These are phyloP conservation scores for Colletotrichum limetticola DNA, from an alignment of 2,329 filamentous ascomycete genomes.

Conservation along the genomic window DNA sequence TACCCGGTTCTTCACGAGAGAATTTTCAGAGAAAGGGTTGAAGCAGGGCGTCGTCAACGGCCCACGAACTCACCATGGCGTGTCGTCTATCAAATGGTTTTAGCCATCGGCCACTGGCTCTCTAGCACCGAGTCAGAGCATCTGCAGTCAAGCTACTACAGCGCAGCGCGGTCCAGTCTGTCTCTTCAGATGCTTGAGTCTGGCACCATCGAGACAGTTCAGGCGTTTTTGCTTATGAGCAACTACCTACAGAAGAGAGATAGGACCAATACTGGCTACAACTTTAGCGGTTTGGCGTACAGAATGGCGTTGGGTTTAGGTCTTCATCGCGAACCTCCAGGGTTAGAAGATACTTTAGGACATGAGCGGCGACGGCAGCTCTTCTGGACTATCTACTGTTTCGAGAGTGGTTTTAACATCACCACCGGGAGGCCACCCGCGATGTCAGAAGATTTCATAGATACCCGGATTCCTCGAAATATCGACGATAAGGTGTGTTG, in stretches of 20 bases:
- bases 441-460: constrained; percentile 53
- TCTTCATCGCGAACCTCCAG: constrained; percentile 57
- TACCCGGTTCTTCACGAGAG: constrained; percentile 60
- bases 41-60: constrained; percentile 25
- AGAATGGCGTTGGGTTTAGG: constrained; percentile 62
- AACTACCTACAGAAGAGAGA: constrained; percentile 64
- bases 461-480: constrained; percentile 54
- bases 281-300: constrained; percentile 60
- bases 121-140: constrained; percentile 37
- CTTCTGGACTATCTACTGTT: constrained; percentile 54
- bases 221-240: constrained; percentile 54
- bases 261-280: constrained; percentile 62
- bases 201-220: constrained; percentile 56
- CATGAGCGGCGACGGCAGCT: constrained; percentile 49
- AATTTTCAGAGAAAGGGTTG: constrained; percentile 51
- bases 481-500: constrained; percentile 52
- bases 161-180: constrained; percentile 46
- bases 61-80: constrained; percentile 32
- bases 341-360: constrained; percentile 44
- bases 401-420: constrained; percentile 59
- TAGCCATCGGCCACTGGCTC: constrained; percentile 50
- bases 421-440: constrained; percentile 57
- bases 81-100: constrained; percentile 44
- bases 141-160: constrained; percentile 38
- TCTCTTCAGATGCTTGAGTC: constrained; percentile 55